These are phyloP conservation scores for Rubroshorea leprosula DNA, from an alignment of 345 rosid genomes.

Conservation along the genomic window DNA sequence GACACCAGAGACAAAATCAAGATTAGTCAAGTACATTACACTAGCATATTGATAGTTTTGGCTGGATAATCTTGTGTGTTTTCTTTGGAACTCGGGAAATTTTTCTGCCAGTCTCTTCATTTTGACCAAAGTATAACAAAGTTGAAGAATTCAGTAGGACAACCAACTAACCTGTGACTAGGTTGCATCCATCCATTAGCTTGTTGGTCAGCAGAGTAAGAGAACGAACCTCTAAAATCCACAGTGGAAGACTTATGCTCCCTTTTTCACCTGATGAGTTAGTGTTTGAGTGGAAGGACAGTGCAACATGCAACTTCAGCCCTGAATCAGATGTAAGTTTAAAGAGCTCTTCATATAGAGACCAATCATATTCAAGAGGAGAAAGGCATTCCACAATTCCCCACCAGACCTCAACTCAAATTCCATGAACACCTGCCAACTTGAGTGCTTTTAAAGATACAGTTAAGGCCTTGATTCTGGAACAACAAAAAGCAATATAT, in stretches of 20 bases:
- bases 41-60: no score
- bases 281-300: conserved; percentile 55
- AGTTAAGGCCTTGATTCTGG: conserved; percentile 62
- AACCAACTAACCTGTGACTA: background rate
- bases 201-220: background rate
- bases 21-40: no score
- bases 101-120: no score
- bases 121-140: no score
- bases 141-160: no score
- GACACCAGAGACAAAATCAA: no score
- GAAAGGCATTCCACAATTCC: conserved; percentile 57
- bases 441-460: conserved; percentile 69
- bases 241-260: conserved; percentile 55
- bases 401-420: conserved; percentile 73
- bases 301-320: conserved; percentile 51
- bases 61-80: no score
- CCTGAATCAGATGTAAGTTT: conserved; percentile 49
- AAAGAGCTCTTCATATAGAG: conserved; percentile 55
- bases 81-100: no score
- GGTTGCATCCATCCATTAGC: background rate
- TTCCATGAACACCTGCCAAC: conserved; percentile 69
- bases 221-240: conserved; percentile 54
- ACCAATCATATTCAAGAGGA: conserved; percentile 56
- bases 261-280: conserved; percentile 37
- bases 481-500: conserved; percentile 25